These are phyloP conservation scores for Blastocystis sp. DNA, from an alignment of 352 stramenopile species.

Conservation along the genomic window DNA sequence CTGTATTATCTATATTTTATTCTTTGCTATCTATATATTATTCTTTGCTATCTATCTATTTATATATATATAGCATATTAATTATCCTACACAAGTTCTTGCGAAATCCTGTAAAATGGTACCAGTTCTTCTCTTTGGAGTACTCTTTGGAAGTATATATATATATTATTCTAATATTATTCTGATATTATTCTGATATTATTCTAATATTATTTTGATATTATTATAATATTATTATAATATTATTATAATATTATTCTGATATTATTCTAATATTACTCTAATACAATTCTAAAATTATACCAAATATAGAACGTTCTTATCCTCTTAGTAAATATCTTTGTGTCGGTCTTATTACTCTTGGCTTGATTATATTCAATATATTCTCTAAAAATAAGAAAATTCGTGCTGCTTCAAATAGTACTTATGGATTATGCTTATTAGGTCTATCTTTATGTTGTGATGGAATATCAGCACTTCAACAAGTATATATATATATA, in stretches of 20 bases:
- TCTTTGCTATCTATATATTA: conserved; percentile 66
- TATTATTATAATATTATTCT: conserved; percentile 53
- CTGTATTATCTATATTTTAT: conserved; percentile 67
- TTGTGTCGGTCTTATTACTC: conserved; percentile 24
- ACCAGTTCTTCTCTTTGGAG: conserved; percentile 62
- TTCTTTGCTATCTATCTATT: not conserved
- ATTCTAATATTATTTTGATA: too few species aligned
- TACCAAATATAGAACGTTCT: conserved; percentile 64
- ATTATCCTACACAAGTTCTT: conserved; percentile 85
- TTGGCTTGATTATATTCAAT: conserved; percentile 56
- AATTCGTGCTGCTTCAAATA: conserved; percentile 55
- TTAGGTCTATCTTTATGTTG: conserved; percentile 73
- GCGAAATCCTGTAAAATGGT: conserved; percentile 98
- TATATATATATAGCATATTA: conserved; percentile 56
- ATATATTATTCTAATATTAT: not conserved
- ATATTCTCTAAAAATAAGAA: conserved; percentile 42
- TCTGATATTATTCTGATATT: too few species aligned
- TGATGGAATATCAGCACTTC: conserved; percentile 56
- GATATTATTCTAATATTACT: not conserved
- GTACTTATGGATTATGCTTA: conserved; percentile 58
- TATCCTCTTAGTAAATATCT: conserved; percentile 59
- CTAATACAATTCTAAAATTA: conserved; percentile 53
- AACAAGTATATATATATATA: conserved; percentile 53
- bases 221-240: not conserved
- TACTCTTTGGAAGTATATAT: conserved; percentile 35